phyloP scores from a whole-genome alignment of 2,329 filamentous ascomycete species.

The Alternaria consortialis region DNA sequence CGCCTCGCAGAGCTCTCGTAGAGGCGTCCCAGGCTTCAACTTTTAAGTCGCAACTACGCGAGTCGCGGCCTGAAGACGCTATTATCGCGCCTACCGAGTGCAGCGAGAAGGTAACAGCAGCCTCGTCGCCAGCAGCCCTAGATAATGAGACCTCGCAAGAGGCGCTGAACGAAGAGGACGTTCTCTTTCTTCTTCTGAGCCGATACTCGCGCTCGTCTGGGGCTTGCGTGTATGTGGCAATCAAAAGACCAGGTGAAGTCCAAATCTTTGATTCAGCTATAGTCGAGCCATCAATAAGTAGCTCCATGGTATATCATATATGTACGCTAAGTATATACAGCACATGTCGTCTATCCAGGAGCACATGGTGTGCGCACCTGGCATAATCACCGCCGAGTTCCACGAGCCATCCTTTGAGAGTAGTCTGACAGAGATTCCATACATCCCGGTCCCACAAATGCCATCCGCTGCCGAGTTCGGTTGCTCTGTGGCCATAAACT shows the following conservation, averaged over 20 bases:
- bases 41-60: no score
- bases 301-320: not conserved
- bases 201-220: not conserved
- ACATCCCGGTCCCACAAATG: not conserved
- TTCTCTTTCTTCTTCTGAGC: constrained; percentile 6
- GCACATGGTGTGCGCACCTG: not conserved
- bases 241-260: constrained; percentile 19
- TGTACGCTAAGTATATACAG: not conserved
- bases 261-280: constrained; percentile 1
- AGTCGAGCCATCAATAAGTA: not conserved
- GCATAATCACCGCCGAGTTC: not conserved
- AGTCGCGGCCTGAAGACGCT: no score
- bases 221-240: constrained; percentile 3
- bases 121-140: no score
- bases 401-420: not conserved
- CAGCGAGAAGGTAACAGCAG: no score
- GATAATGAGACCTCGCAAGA: no score
- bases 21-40: no score
- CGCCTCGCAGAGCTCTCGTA: no score
- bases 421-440: not conserved
- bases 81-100: no score
- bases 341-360: not conserved
- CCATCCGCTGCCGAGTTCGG: not conserved
- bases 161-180: not conserved
- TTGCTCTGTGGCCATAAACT: not conserved